A percentile compares a stretch with the other conserved stretches of the same genome.
Conservation (phyloP, 306 rosid species). For the Sophora flavescens region DNA sequence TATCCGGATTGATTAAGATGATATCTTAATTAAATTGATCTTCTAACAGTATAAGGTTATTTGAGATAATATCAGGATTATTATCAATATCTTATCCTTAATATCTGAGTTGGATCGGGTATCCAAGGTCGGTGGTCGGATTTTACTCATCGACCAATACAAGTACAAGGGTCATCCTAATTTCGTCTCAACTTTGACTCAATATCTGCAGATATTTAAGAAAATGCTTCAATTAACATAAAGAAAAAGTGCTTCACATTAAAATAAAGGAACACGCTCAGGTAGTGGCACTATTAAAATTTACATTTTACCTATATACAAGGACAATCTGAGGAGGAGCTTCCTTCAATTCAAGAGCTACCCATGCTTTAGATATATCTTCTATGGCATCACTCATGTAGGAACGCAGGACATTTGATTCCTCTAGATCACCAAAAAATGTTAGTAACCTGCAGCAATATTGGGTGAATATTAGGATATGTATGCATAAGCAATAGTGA, state of each 20-base stretch:
- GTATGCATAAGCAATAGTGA: constrained; percentile 29
- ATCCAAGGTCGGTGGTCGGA: too few relatives aligned
- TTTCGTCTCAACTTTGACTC: constrained; percentile 92
- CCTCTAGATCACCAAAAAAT: constrained; percentile 89
- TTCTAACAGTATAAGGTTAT: too few relatives aligned
- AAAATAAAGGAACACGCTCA: constrained; percentile 37
- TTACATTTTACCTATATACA: constrained; percentile 34
- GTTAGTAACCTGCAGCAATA: constrained; percentile 75
- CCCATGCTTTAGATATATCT: constrained; percentile 83
- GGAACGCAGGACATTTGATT: constrained; percentile 80
- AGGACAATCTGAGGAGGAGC: constrained; percentile 71
- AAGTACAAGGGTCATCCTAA: constrained; percentile 98
- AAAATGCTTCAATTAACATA: background rate
- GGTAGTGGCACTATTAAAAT: background rate
- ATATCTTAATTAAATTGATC: too few relatives aligned
- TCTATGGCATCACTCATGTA: constrained; percentile 91
- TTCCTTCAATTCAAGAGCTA: constrained; percentile 85
- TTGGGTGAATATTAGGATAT: constrained; percentile 43
- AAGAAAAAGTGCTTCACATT: constrained; percentile 41
- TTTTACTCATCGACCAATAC: too few relatives aligned
- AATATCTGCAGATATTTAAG: constrained; percentile 69
- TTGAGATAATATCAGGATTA: too few relatives aligned
- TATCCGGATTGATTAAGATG: too few relatives aligned
- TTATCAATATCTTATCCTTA: too few relatives aligned
- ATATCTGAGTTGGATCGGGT: too few relatives aligned